A percentile compares a stretch with the other conserved stretches of the same genome.
phyloP scores from a whole-genome alignment of 2,329 filamentous ascomycete species.

The Epicoccum nigrum region DNA sequence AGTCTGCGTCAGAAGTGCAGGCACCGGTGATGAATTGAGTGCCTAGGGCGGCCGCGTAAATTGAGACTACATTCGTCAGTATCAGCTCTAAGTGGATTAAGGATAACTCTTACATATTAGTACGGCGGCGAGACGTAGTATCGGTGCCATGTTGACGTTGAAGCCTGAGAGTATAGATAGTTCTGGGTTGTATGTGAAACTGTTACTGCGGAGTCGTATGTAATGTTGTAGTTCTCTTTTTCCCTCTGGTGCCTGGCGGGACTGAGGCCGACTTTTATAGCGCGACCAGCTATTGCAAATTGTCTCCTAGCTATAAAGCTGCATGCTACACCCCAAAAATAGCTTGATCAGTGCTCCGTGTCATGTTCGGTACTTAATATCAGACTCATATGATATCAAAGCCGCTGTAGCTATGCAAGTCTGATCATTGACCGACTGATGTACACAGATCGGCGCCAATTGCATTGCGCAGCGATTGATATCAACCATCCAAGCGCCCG shows the following conservation, averaged over 20 bases:
- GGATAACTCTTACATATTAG: background rate
- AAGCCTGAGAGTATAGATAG: background rate
- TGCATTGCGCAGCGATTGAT: too few species aligned
- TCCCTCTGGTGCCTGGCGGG: background rate
- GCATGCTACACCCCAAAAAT: background rate
- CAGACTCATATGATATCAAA: background rate
- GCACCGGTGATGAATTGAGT: constrained; percentile 3
- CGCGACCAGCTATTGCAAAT: background rate
- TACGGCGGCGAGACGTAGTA: background rate
- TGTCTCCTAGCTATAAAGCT: background rate
- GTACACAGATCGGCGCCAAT: background rate
- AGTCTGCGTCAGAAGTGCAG: background rate
- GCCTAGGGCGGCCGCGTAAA: background rate
- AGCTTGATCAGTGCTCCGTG: background rate
- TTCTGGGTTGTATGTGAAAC: background rate
- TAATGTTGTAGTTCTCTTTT: background rate
- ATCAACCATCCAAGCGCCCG: too few species aligned
- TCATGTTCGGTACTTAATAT: background rate
- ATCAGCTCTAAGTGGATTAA: too few species aligned
- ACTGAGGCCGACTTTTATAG: background rate
- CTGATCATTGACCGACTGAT: too few species aligned
- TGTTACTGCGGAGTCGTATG: background rate
- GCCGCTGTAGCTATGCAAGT: too few species aligned
- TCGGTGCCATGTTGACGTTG: background rate
- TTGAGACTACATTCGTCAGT: background rate